Conservation (phyloP, 768 basidiomycete species). For the Tulasnella sp. region DNA sequence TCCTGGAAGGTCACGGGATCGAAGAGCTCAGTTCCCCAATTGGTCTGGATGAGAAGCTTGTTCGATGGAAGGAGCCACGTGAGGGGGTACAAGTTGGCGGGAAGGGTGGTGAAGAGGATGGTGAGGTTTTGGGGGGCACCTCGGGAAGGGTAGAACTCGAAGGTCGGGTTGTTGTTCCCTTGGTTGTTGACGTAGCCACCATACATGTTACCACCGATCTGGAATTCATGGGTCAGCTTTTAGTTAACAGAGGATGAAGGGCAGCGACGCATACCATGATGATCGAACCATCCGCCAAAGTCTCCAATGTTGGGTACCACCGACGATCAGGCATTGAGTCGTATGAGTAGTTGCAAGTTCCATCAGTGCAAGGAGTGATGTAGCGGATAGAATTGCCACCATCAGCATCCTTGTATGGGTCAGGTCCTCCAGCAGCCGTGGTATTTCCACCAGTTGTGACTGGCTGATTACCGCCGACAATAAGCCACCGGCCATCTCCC, state of each 20-base stretch:
- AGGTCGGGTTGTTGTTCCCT: slow-evolving; percentile 38
- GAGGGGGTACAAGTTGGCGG: slow-evolving; percentile 31
- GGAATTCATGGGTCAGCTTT: not conserved
- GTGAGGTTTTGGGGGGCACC: slow-evolving; percentile 28
- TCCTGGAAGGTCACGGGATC: slow-evolving; percentile 19
- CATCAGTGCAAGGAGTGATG: slow-evolving; percentile 21
- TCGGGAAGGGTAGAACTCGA: slow-evolving; percentile 28
- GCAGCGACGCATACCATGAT: slow-evolving; percentile 29
- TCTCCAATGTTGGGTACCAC: slow-evolving; percentile 38
- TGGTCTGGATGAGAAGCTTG: slow-evolving; percentile 24
- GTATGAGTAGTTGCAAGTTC: slow-evolving; percentile 16
- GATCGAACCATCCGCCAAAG: slow-evolving; percentile 36
- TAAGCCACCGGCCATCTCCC: slow-evolving; percentile 66
- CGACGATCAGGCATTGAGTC: slow-evolving; percentile 25
- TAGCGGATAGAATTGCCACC: slow-evolving; percentile 61
- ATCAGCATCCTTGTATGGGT: slow-evolving; percentile 41
- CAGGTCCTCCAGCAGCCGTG: not conserved
- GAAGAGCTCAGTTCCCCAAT: slow-evolving; percentile 22
- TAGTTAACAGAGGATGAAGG: too few relatives aligned
- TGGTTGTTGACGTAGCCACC: slow-evolving; percentile 28
- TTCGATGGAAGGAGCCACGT: slow-evolving; percentile 23
- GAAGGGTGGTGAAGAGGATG: slow-evolving; percentile 36
- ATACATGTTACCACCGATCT: slow-evolving; percentile 34
- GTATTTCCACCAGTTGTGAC: slow-evolving; percentile 30
- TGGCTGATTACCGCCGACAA: slow-evolving; percentile 76